phyloP scores from a whole-genome alignment of 2,329 filamentous ascomycete species.

The Beauveria sp. region DNA sequence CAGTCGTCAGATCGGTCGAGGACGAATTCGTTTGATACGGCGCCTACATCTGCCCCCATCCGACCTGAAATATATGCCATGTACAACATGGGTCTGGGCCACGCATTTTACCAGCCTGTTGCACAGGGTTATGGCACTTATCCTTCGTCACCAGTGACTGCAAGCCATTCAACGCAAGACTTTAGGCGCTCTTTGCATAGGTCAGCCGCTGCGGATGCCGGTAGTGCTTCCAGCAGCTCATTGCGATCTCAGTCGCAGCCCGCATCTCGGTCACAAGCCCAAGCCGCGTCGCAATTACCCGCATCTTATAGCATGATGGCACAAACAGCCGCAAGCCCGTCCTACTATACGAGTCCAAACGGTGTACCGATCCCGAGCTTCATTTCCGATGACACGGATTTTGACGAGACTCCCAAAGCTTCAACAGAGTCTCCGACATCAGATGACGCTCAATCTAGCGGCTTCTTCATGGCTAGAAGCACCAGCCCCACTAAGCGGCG shows the following conservation, averaged over 20 bases:
- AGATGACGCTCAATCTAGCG: constrained; percentile 32
- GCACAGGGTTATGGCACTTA: constrained; percentile 41
- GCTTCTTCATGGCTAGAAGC: constrained; percentile 21
- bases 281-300: constrained; percentile 15
- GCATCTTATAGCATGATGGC: constrained; percentile 19
- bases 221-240: constrained; percentile 43
- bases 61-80: constrained; percentile 50
- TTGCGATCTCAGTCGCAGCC: constrained; percentile 61
- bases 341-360: constrained; percentile 35
- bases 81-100: constrained; percentile 33
- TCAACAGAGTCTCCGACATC: constrained; percentile 39
- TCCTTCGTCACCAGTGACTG: constrained; percentile 47
- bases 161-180: constrained; percentile 37
- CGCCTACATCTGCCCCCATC: constrained; percentile 50
- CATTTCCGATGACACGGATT: constrained; percentile 45
- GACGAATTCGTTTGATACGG: constrained; percentile 56
- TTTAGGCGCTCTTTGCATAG: constrained; percentile 51
- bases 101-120: constrained; percentile 40
- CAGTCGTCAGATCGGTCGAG: constrained; percentile 43
- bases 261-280: constrained; percentile 39
- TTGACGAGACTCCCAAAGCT: constrained; percentile 36
- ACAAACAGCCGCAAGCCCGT: constrained; percentile 29
- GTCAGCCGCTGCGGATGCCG: constrained; percentile 42
- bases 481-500: constrained; percentile 20
- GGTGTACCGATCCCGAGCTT: constrained; percentile 48